phyloP scores from a whole-genome alignment of 805 yeast genomes.

The Candida pseudoglaebosa region DNA sequence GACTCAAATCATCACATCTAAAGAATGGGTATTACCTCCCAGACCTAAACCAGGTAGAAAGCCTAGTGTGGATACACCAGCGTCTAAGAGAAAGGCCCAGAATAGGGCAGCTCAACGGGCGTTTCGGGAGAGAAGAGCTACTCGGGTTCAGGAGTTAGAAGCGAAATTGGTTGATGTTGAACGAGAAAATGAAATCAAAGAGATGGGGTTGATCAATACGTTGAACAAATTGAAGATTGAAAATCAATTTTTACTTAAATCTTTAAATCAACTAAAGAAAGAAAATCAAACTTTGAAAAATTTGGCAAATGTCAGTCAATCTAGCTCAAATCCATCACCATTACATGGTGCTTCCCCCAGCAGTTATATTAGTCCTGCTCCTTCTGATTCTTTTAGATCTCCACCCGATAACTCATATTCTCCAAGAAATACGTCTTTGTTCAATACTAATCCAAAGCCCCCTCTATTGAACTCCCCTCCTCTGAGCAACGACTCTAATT shows the following conservation, averaged over 20 bases:
- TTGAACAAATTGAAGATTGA: slow-evolving; percentile 46
- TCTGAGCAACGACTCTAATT: slow-evolving; percentile 17
- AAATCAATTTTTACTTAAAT: slow-evolving; percentile 40
- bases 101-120: slow-evolving; percentile 94
- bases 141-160: slow-evolving; percentile 75
- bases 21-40: slow-evolving; percentile 59
- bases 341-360: background rate
- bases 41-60: slow-evolving; percentile 60
- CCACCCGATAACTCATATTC: slow-evolving; percentile 29
- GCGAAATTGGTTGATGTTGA: slow-evolving; percentile 63
- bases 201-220: slow-evolving; percentile 50
- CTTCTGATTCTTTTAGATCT: slow-evolving; percentile 38
- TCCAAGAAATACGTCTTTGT: slow-evolving; percentile 7
- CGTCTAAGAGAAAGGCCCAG: slow-evolving; percentile 82
- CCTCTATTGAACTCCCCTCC: slow-evolving; percentile 13
- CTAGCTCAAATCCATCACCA: slow-evolving; percentile 1
- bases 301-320: slow-evolving; percentile 3
- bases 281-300: slow-evolving; percentile 24
- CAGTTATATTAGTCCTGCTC: slow-evolving; percentile 38
- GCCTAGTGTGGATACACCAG: slow-evolving; percentile 74
- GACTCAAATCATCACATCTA: slow-evolving; percentile 54
- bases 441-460: slow-evolving; percentile 11
- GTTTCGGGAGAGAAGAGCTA: slow-evolving; percentile 82
- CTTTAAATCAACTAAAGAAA: slow-evolving; percentile 38
- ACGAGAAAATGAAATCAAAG: slow-evolving; percentile 58